Evolutionary conservation across 75 land plant species (phyloP), one percentile per base, ranked within the genome.

Genomic region (Pseudotsuga menziesii): DNA sequence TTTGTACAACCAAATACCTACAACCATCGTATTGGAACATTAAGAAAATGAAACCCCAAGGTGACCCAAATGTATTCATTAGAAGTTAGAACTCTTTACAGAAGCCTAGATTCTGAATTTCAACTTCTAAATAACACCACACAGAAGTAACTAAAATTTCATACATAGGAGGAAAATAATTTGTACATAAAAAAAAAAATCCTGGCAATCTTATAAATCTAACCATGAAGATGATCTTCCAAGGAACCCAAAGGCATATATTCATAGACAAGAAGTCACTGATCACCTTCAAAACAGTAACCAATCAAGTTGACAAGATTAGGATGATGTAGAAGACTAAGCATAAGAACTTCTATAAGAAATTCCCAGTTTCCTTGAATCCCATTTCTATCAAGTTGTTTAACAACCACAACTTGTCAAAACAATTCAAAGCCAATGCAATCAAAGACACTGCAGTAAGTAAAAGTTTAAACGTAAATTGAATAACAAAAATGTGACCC

Each of bases 231-330:
- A 81, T 89, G 91, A 70, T 89, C 91, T 76, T 89, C 91, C 26
- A 89, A 75, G 39, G 87, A 89, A 54, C 89, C 86, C 75, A 84
- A 78, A 25, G 86, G 70, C 91, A 89, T 89, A 62, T 73, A 89
- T 61, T 89, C 89, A 32, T 89, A 89, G 16, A 89, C 91, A 48
- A 89, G 77, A 71, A 89, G 89, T 32, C 91, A 77, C n/a, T 89
- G 89, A 27, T 92, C 90, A 17, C 93, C 94, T 67, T 92, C 93
- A 58, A 91, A 85, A 81, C 94, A 92, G 76, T 92, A 92, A 19
- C 94, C 94, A 39, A 91, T 91, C 20, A 92, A 78, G 41, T 82
- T 82, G 19, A 91, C 92, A 14, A 91, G 81, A 80, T 91, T 86
- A 69, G 84, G 62, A 82, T 92, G 93, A 79, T 88, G 90, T 8